phyloP scores from a whole-genome alignment of 768 basidiomycete species.

The Lentinula detonsa region DNA sequence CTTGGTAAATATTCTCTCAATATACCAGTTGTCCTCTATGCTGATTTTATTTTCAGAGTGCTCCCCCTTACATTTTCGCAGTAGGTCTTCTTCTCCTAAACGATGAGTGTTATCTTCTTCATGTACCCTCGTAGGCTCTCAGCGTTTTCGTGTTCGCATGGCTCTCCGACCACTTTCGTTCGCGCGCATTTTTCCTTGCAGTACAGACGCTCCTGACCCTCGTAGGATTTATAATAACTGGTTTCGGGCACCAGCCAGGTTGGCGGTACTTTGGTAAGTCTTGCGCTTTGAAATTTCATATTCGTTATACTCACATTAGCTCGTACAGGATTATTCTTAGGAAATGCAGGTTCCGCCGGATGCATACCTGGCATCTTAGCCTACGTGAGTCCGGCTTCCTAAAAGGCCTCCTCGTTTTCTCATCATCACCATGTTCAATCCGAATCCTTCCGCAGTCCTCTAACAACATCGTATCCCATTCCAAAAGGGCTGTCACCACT shows the following conservation, averaged over 20 bases:
- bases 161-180: conserved; percentile 36
- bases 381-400: conserved; percentile 28
- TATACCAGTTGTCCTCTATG: neutral
- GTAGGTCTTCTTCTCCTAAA: conserved; percentile 19
- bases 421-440: neutral
- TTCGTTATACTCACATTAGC: neutral
- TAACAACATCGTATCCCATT: conserved; percentile 45
- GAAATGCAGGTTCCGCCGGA: conserved; percentile 38
- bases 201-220: conserved; percentile 31
- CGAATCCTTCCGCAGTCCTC: conserved; percentile 25
- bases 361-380: conserved; percentile 43
- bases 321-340: conserved; percentile 36
- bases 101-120: neutral
- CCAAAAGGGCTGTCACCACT: conserved; percentile 43
- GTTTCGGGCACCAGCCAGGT: conserved; percentile 21
- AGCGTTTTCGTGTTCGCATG: conserved; percentile 38
- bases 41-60: conserved; percentile 24
- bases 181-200: conserved; percentile 36
- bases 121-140: conserved; percentile 23
- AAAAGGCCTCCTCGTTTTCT: neutral
- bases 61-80: conserved; percentile 39
- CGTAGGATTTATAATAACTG: conserved; percentile 30
- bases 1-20: conserved; percentile 22
- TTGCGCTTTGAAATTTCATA: neutral
- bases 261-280: conserved; percentile 6